Base-by-base conservation (phyloP, 331 rosid species). In the Rosa hybrid region DNA sequence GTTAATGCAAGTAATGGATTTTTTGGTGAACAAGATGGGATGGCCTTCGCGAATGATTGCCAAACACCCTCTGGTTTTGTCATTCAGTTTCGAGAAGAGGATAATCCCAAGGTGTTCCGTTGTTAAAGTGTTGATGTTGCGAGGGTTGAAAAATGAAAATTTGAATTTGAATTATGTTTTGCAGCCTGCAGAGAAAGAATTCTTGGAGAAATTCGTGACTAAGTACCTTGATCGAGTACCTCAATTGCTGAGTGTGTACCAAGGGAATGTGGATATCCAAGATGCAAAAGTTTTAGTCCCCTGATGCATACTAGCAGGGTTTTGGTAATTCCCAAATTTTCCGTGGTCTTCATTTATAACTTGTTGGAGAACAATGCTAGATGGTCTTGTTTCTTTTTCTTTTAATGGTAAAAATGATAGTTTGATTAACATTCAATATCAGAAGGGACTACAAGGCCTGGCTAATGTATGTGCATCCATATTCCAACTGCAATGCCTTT, bases 51-150 rank as follows among this genome's bases (percentile, higher is more conserved):
- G 56, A 23, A 18, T 30, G 27, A n/a, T 86, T 71, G 81, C 74
- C 1, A 34, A 13, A 53, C 7, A 7, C 46, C 84, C 88, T 0
- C 0, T 0, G 1, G 6, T 88, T 2, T 6, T 81, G 13, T 2
- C 79, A 18, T 12, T 63, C 10, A 83, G 84, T 75, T 75, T 85
- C 77, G 75, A 70, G 42, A 87, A 81, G 74, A 80, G 86, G 41
- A 46, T 83, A 20, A 68, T 78, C 45, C 91, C 89, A 0, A 70
- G 88, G 64, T 86, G 41, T 63, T 74, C 82, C 0, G 75, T 85
- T 44, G 44, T 79, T 60, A 76, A 73, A 21, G 68, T 42, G 38
- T 41, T 86, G 78, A 5, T 50, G 17, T 79, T 78, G 17, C 81
- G 69, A 80, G 86, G 77, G 30, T 77, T 90, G 84, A 51, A 80